A percentile compares a stretch with the other conserved stretches of the same genome.
phyloP scores from a whole-genome alignment of 768 basidiomycete species.

The Podaxis mareebaensis region DNA sequence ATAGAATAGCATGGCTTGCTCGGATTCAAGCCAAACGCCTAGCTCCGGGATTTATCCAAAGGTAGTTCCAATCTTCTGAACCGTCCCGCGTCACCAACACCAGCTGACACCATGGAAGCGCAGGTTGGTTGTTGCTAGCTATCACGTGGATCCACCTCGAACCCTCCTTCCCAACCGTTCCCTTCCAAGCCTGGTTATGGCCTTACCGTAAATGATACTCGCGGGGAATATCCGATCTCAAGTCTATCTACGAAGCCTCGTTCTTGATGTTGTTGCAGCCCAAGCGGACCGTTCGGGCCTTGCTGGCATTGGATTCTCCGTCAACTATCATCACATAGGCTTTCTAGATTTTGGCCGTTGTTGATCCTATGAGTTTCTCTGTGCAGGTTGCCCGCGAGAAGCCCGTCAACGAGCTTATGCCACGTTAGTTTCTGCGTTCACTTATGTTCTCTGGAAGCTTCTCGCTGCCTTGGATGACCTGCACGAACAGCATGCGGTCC shows the following conservation, averaged over 20 bases:
- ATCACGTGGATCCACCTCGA: neutral
- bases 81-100: neutral
- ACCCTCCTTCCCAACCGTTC: neutral
- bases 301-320: neutral
- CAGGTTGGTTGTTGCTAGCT: neutral
- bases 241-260: neutral
- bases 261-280: neutral
- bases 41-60: constrained; percentile 8
- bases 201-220: neutral
- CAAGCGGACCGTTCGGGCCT: constrained; percentile 9
- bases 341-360: neutral
- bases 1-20: neutral
- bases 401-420: neutral
- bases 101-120: constrained; percentile 1
- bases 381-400: neutral
- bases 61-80: neutral
- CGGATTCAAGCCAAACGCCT: neutral
- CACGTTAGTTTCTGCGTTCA: neutral
- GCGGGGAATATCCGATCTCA: constrained; percentile 3
- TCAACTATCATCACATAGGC: neutral
- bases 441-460: neutral
- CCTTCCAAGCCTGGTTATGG: neutral
- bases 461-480: neutral
- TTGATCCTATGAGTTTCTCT: constrained; percentile 7
- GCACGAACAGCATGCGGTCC: neutral